These are phyloP conservation scores for Aspergillus phoenicis DNA, from an alignment of 2,329 filamentous ascomycete species.

Conservation along the genomic window DNA sequence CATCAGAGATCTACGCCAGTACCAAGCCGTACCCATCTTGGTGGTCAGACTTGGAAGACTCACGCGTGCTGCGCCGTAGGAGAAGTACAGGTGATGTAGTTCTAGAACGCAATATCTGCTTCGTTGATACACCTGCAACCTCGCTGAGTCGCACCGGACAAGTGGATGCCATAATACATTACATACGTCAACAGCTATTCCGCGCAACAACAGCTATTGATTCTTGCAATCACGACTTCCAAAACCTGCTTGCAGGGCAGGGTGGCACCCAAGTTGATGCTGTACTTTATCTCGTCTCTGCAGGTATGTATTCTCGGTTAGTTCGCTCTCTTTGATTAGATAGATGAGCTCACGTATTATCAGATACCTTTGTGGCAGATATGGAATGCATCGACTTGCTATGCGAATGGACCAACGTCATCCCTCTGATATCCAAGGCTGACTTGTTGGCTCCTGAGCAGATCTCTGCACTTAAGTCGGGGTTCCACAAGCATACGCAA, in stretches of 20 bases:
- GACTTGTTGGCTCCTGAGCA: slow-evolving; percentile 67
- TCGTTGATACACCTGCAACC: slow-evolving; percentile 76
- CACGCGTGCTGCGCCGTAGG: slow-evolving; percentile 60
- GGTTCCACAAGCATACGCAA: slow-evolving; percentile 36
- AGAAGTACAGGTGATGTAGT: slow-evolving; percentile 76
- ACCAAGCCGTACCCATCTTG: slow-evolving; percentile 84
- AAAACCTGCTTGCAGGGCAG: slow-evolving; percentile 75
- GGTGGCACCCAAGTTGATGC: slow-evolving; percentile 84
- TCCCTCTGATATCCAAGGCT: slow-evolving; percentile 77
- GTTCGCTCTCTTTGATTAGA: neutral
- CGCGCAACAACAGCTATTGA: slow-evolving; percentile 63
- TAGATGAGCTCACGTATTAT: slow-evolving; percentile 16
- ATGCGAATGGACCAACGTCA: slow-evolving; percentile 75
- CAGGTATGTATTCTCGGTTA: slow-evolving; percentile 56
- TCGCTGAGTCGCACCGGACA: slow-evolving; percentile 57
- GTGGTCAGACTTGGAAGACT: slow-evolving; percentile 80
- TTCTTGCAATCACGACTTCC: slow-evolving; percentile 72
- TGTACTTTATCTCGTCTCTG: slow-evolving; percentile 77
- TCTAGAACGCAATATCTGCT: slow-evolving; percentile 88
- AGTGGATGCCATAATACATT: slow-evolving; percentile 65
- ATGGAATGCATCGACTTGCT: slow-evolving; percentile 72
- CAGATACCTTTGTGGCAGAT: slow-evolving; percentile 65
- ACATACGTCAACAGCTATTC: slow-evolving; percentile 70
- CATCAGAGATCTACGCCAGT: slow-evolving; percentile 74
- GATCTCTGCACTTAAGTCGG: slow-evolving; percentile 61